A percentile compares a stretch with the other conserved stretches of the same genome.
Conservation (phyloP, 1,284 basidiomycete species). For the Mycena sp. region DNA sequence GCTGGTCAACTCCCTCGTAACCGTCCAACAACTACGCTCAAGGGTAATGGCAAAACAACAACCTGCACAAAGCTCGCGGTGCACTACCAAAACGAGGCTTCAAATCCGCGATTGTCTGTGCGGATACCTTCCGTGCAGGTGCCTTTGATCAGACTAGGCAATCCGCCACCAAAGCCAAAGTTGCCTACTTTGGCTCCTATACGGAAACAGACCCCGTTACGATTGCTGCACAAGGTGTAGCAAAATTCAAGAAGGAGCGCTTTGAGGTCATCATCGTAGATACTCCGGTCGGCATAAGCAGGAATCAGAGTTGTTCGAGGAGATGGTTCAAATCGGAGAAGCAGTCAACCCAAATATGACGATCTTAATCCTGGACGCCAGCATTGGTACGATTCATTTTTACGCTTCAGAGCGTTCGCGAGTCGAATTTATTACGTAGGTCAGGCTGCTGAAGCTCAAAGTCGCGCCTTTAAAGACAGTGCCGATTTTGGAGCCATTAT, state of each 20-base stretch:
- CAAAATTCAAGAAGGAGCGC: conserved; percentile 97
- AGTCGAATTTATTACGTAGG: conserved; percentile 55
- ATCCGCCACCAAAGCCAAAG: conserved; percentile 97
- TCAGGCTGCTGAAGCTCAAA: conserved; percentile 97
- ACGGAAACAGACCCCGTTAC: conserved; percentile 98
- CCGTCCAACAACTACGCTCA: conserved; percentile 35
- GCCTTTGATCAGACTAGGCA: conserved; percentile 98
- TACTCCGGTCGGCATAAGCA: conserved; percentile 97
- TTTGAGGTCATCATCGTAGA: conserved; percentile 99
- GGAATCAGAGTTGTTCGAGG: conserved; percentile 95
- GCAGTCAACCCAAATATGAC: conserved; percentile 97
- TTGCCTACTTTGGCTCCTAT: conserved; percentile 99
- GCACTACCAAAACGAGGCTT: conserved; percentile 97
- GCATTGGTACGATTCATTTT: conserved; percentile 66
- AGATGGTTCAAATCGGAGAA: conserved; percentile 97
- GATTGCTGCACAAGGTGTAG: conserved; percentile 94
- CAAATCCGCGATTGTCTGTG: conserved; percentile 98
- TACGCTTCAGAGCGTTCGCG: neutral
- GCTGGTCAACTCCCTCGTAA: conserved; percentile 16
- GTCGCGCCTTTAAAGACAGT: conserved; percentile 96
- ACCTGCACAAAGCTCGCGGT: conserved; percentile 98
- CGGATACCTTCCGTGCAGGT: conserved; percentile 99
- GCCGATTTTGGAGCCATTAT: conserved; percentile 99
- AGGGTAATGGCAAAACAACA: conserved; percentile 99
- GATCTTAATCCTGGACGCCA: conserved; percentile 88